Percentiles rank a stretch among this genome's conserved stretches.
Conservation (phyloP, 2,329 filamentous ascomycete genomes). For the Botrytis porri region DNA sequence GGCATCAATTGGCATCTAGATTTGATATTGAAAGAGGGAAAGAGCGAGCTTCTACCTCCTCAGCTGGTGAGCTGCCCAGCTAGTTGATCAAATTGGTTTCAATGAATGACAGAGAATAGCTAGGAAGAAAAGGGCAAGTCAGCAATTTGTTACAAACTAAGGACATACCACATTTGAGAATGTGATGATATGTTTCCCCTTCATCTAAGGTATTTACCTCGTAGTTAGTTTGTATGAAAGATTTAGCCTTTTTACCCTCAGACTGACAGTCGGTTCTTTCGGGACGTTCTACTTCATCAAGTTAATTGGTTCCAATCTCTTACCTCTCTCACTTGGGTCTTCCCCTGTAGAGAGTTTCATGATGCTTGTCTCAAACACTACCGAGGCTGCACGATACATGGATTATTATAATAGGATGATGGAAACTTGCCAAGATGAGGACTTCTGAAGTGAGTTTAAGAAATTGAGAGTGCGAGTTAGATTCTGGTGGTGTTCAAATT, state of each 20-base stretch:
- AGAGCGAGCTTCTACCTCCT: neutral
- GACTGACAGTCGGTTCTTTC: slow-evolving; percentile 1
- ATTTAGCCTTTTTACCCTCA: neutral
- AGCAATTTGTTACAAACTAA: slow-evolving; percentile 4
- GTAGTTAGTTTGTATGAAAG: neutral
- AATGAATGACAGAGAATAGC: neutral
- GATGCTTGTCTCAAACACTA: slow-evolving; percentile 18
- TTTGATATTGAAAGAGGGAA: neutral
- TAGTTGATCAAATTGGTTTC: slow-evolving; percentile 2
- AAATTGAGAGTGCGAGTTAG: neutral
- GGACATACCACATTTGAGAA: neutral
- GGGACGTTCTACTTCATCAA: slow-evolving; percentile 10
- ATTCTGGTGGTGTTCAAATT: neutral
- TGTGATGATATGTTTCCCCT: neutral
- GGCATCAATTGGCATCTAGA: neutral
- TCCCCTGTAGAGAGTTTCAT: slow-evolving; percentile 17
- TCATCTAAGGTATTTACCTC: neutral
- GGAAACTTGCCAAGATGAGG: neutral
- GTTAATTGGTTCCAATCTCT: slow-evolving; percentile 8
- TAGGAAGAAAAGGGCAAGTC: neutral
- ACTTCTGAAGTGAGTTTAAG: slow-evolving; percentile 7
- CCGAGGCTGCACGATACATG: slow-evolving; percentile 6
- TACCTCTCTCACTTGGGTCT: slow-evolving; percentile 3
- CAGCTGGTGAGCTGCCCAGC: too few species aligned
- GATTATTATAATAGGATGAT: neutral